Conservation (phyloP, 257 asterid species). For the Nicotiana attenuata region DNA sequence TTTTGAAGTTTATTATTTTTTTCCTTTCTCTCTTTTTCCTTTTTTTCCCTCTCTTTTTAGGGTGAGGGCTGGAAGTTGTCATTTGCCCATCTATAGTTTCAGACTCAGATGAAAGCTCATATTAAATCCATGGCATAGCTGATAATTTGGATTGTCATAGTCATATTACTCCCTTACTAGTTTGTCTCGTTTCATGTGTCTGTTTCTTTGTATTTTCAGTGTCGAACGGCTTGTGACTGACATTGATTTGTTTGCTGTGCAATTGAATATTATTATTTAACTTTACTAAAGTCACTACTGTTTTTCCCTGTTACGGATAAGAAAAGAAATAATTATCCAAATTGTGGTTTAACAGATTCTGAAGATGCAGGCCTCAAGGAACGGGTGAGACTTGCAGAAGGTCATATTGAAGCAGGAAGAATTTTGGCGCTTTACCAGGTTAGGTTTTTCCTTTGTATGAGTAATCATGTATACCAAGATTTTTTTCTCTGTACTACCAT, state of each 20-base stretch:
- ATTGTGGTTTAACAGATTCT: constrained; percentile 34
- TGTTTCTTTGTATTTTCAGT: constrained; percentile 1
- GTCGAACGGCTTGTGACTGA: not conserved
- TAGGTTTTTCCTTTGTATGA: constrained; percentile 1
- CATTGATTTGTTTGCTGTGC: not conserved
- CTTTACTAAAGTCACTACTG: not conserved
- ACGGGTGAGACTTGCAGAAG: constrained; percentile 73
- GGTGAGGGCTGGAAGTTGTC: constrained; percentile 1
- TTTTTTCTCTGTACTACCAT: not conserved
- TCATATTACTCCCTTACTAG: not conserved
- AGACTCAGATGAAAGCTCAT: not conserved
- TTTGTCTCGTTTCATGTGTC: not conserved
- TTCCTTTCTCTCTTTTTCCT: not conserved
- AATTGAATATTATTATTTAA: not conserved
- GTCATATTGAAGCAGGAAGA: constrained; percentile 94
- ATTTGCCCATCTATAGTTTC: not conserved
- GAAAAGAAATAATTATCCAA: not conserved
- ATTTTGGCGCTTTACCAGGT: constrained; percentile 84
- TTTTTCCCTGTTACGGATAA: not conserved
- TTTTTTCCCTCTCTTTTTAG: not conserved
- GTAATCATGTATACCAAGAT: not conserved
- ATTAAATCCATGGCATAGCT: not conserved
- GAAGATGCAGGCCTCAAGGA: constrained; percentile 49
- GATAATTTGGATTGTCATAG: not conserved
- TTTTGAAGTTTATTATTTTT: not conserved